Base-by-base conservation (phyloP, 768 basidiomycete genomes). In the Hericium erinaceus region DNA sequence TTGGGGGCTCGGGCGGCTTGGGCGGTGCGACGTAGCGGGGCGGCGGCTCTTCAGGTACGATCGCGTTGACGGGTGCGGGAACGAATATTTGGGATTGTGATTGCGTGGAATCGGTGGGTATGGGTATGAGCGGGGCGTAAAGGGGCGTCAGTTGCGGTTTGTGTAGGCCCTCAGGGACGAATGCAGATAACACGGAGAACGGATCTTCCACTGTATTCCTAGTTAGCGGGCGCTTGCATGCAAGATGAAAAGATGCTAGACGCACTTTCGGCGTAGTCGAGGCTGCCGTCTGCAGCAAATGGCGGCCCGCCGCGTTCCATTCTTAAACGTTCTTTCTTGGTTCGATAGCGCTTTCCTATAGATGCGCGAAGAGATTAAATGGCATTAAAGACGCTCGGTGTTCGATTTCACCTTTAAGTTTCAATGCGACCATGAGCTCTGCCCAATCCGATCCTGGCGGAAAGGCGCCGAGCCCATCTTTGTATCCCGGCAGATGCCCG, bases 251-350 rank as follows among this genome's bases (percentile, higher is more conserved):
- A 24, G 38, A 48, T 24, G 28, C 44, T 15, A 28, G 1, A 72
- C 82, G 44, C 65, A 89, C 87, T 81, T 68, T 88, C 81, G 24
- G 76, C 63, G 62, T 89, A 89, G 69, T 89, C 83, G 37, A 91
- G 72, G 68, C 89, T 90, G n/a, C 89, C 89, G 65, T 92, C 89
- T n/a, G 80, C 66, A 6, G 74, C 74, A 22, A 77, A 76, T 0
- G 89, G 89, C 16, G 85, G 86, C 0, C 89, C 89, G 59, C 84
- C 82, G 59, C 80, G 85, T 64, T 91, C 89, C 48, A 90, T 77
- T n/a, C 85, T 76, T 57, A 89, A 63, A 10, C 89, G 77, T 61
- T 92, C 89, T 64, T 86, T 90, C 74, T 92, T 92, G 1, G 88
- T 90, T 56, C 80, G 80, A 65, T 90, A 89, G 12, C 82, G 79